These are phyloP conservation scores for Talaromyces atroroseus DNA, from an alignment of 2,329 filamentous ascomycete genomes.

Conservation along the genomic window DNA sequence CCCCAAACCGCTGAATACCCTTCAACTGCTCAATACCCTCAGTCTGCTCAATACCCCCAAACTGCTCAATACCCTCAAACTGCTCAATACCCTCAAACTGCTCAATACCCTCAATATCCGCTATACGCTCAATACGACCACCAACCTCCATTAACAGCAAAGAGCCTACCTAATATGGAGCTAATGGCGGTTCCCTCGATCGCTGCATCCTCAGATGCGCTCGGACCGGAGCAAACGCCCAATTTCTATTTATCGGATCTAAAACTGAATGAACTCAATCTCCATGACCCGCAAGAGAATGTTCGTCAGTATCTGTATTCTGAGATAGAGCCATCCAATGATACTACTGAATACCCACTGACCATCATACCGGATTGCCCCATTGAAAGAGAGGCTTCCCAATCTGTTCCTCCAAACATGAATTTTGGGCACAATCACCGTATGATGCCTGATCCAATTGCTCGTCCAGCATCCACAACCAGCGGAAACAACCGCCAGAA, in stretches of 20 bases:
- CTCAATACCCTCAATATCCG: too few relatives aligned
- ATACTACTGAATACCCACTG: too few relatives aligned
- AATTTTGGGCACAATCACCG: conserved; percentile 56
- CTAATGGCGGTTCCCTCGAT: conserved; percentile 72
- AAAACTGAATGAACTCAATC: conserved; percentile 62
- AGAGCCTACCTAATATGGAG: conserved; percentile 58
- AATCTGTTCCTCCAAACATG: conserved; percentile 94
- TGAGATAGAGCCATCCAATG: conserved; percentile 24
- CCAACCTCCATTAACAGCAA: conserved; percentile 51
- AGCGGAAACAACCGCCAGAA: conserved; percentile 11
- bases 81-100: too few relatives aligned
- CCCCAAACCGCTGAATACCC: too few relatives aligned
- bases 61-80: too few relatives aligned
- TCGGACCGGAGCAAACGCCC: conserved; percentile 64
- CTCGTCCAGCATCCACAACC: conserved; percentile 19
- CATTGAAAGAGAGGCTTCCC: conserved; percentile 70
- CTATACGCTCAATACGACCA: not conserved
- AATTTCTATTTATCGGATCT: conserved; percentile 67
- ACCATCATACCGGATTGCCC: conserved; percentile 67
- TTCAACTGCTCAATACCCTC: too few relatives aligned
- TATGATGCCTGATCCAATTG: conserved; percentile 17
- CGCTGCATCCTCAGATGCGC: conserved; percentile 83
- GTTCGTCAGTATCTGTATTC: conserved; percentile 81
- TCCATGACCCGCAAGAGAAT: conserved; percentile 82
- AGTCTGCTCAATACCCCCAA: too few relatives aligned